Evolutionary conservation across 495 filamentous ascomycete species (phyloP).

Genomic region (Annulohypoxylon bovei): DNA sequence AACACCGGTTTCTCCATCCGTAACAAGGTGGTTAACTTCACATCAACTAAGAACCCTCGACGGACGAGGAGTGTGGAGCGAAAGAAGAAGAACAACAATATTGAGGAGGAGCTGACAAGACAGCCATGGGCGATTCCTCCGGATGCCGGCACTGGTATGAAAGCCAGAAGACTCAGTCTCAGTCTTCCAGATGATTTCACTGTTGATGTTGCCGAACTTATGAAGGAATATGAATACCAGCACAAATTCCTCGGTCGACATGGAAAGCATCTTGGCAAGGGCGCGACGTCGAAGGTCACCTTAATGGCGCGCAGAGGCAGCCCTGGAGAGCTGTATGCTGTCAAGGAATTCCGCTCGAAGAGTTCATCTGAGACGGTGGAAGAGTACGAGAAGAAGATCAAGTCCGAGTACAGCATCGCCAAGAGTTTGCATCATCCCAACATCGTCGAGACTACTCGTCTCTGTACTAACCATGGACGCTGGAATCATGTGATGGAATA

Average conservation of each 20-base stretch:
- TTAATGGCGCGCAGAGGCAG: conserved; percentile 69
- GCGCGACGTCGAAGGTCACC: conserved; percentile 76
- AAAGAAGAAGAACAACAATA: conserved; percentile 44
- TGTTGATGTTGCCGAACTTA: conserved; percentile 69
- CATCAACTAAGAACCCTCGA: conserved; percentile 38
- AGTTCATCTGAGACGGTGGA: conserved; percentile 66
- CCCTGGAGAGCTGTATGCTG: conserved; percentile 70
- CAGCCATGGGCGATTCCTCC: conserved; percentile 64
- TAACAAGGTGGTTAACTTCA: conserved; percentile 47
- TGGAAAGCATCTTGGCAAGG: conserved; percentile 73
- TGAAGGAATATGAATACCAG: conserved; percentile 67
- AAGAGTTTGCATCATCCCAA: conserved; percentile 82
- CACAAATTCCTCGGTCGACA: conserved; percentile 67
- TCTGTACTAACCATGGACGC: conserved; percentile 71
- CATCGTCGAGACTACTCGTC: conserved; percentile 75
- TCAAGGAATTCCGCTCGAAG: conserved; percentile 80
- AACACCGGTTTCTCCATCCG: conserved; percentile 61
- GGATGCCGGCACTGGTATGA: conserved; percentile 70
- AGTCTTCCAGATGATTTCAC: conserved; percentile 71
- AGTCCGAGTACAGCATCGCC: conserved; percentile 80
- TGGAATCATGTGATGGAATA: conserved; percentile 92
- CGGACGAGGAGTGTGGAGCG: conserved; percentile 44
- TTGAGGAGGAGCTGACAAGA: conserved; percentile 44
- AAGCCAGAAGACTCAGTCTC: conserved; percentile 70
- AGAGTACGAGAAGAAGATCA: conserved; percentile 82